Conservation (phyloP, 169 alveolate species). For the Babesia gibsoni region DNA sequence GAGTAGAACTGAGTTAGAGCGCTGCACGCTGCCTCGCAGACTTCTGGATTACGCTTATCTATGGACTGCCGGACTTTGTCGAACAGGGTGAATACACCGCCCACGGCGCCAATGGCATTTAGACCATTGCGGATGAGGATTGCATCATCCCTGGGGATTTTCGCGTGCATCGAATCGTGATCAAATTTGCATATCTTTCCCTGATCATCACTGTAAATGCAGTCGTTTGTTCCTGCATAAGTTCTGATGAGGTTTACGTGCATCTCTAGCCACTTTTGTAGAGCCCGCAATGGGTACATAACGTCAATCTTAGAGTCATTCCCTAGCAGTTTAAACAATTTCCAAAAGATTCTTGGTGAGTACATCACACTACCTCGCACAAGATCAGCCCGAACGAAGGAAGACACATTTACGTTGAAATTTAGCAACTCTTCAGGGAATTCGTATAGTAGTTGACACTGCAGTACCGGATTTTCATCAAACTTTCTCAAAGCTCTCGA, state of each 20-base stretch:
- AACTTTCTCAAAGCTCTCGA: background rate
- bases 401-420: background rate
- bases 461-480: background rate
- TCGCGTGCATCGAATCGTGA: conserved; percentile 10
- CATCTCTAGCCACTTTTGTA: conserved; percentile 27
- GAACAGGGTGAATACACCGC: conserved; percentile 8
- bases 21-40: conserved; percentile 3
- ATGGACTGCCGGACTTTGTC: background rate
- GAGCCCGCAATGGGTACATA: conserved; percentile 1
- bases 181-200: background rate
- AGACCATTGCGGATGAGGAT: conserved; percentile 22
- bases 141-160: conserved; percentile 17
- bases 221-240: conserved; percentile 21
- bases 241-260: conserved; percentile 6
- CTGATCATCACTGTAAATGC: background rate
- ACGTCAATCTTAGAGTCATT: background rate
- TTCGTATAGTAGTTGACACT: conserved; percentile 13
- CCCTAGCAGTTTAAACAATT: background rate
- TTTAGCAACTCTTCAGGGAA: conserved; percentile 24
- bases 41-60: background rate
- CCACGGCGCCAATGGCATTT: conserved; percentile 27
- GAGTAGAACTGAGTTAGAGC: conserved; percentile 16
- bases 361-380: conserved; percentile 40
- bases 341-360: conserved; percentile 31
- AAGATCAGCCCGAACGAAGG: background rate